These are phyloP conservation scores for Knoxia roxburghii DNA, from an alignment of 257 asterid species.

Conservation along the genomic window DNA sequence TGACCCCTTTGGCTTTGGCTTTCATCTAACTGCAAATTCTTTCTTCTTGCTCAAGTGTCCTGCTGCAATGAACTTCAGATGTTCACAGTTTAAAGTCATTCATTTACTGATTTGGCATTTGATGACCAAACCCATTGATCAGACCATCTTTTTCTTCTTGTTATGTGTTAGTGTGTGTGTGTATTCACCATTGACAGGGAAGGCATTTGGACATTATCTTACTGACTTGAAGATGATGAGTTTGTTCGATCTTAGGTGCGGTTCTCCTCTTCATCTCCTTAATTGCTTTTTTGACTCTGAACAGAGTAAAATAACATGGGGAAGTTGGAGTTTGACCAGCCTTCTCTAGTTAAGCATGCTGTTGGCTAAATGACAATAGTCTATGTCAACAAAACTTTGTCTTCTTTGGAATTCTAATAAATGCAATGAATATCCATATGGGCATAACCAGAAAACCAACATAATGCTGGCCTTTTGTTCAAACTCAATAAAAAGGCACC, in stretches of 20 bases:
- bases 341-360: background rate
- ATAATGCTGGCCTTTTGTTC: background rate
- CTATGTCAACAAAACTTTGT: background rate
- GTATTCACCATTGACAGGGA: background rate
- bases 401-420: background rate
- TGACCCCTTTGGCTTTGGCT: too few relatives aligned
- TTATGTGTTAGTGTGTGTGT: too few relatives aligned
- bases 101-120: too few relatives aligned
- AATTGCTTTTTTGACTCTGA: background rate
- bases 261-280: background rate
- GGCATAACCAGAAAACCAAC: too few relatives aligned
- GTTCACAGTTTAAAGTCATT: too few relatives aligned
- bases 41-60: too few relatives aligned
- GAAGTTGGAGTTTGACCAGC: conserved; percentile 5
- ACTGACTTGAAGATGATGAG: conserved; percentile 2
- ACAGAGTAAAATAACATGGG: background rate
- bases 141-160: too few relatives aligned
- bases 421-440: background rate
- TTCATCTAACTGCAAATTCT: too few relatives aligned
- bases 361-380: conserved; percentile 11
- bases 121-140: too few relatives aligned
- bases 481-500: conserved; percentile 6
- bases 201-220: background rate
- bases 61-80: too few relatives aligned
- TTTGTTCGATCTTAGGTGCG: background rate